Percentiles rank a stretch among this genome's conserved stretches.
Conservation (phyloP, 2,329 filamentous ascomycete genomes). For the Colletotrichum tropicale region DNA sequence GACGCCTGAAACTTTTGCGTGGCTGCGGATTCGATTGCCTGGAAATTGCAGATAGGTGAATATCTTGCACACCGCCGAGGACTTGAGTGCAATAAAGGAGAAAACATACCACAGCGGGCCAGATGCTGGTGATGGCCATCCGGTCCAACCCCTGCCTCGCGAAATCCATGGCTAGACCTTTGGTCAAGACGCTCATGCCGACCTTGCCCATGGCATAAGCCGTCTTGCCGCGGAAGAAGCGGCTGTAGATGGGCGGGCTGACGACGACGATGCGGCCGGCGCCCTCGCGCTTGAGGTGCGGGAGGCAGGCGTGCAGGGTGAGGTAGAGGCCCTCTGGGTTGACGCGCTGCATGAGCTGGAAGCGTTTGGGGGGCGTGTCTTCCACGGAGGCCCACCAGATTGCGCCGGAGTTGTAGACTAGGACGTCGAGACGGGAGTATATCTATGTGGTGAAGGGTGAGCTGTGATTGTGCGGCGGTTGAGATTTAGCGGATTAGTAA, state of each 20-base stretch:
- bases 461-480: background rate
- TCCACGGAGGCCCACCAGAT: constrained; percentile 84
- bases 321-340: constrained; percentile 80
- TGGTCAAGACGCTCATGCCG: constrained; percentile 81
- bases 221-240: constrained; percentile 86
- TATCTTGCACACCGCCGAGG: background rate
- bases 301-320: constrained; percentile 70
- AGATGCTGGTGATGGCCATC: constrained; percentile 83
- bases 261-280: constrained; percentile 76
- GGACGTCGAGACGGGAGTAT: constrained; percentile 71
- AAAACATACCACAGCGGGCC: constrained; percentile 73
- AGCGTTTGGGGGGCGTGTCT: constrained; percentile 73
- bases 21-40: constrained; percentile 76
- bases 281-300: constrained; percentile 60
- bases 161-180: constrained; percentile 84
- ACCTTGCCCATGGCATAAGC: constrained; percentile 83
- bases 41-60: background rate
- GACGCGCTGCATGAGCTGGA: constrained; percentile 77
- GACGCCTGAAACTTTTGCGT: constrained; percentile 58
- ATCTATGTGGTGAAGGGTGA: constrained; percentile 30
- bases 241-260: constrained; percentile 82
- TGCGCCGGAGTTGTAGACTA: constrained; percentile 84
- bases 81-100: background rate
- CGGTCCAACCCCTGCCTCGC: constrained; percentile 64
- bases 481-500: background rate